phyloP scores from a whole-genome alignment of 208 protist species.

The Herpetomonas samuelpessoai region DNA sequence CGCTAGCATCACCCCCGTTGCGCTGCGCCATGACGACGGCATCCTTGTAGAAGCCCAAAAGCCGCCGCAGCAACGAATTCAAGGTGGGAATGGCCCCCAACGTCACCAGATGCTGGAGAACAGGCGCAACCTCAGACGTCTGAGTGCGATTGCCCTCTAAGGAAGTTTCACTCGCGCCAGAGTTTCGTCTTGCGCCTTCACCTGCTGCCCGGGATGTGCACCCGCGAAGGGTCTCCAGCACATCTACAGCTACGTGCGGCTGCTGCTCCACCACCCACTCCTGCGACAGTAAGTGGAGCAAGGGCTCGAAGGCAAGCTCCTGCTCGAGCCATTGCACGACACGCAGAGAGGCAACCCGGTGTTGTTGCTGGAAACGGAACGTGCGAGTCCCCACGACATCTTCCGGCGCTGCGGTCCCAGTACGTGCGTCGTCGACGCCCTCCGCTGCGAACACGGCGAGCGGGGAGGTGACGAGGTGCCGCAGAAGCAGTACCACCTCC shows the following conservation, averaged over 20 bases:
- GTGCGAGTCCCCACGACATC: neutral
- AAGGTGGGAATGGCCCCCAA: slow-evolving; percentile 29
- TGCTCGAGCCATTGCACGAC: slow-evolving; percentile 35
- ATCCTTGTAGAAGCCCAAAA: slow-evolving; percentile 4
- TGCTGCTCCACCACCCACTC: slow-evolving; percentile 11
- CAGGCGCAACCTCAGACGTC: slow-evolving; percentile 17
- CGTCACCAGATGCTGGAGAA: slow-evolving; percentile 33
- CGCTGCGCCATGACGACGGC: neutral
- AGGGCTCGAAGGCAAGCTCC: slow-evolving; percentile 36
- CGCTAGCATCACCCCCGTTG: slow-evolving; percentile 20
- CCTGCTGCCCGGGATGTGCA: slow-evolving; percentile 11
- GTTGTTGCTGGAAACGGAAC: slow-evolving; percentile 15
- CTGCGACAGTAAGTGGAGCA: slow-evolving; percentile 30
- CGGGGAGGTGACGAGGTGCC: no score
- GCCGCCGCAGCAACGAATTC: slow-evolving; percentile 24
- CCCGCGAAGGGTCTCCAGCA: slow-evolving; percentile 16
- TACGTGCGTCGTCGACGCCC: no score
- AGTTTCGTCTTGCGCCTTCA: neutral
- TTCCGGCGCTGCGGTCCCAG: neutral
- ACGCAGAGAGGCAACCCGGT: slow-evolving; percentile 17
- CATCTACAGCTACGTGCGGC: slow-evolving; percentile 26
- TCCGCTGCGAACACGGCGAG: no score
- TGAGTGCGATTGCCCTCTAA: neutral
- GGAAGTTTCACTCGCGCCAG: neutral
- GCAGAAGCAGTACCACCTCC: no score